Evolutionary conservation across 495 filamentous ascomycete genomes (phyloP).

Genomic region (Aspergillus panamensis): DNA sequence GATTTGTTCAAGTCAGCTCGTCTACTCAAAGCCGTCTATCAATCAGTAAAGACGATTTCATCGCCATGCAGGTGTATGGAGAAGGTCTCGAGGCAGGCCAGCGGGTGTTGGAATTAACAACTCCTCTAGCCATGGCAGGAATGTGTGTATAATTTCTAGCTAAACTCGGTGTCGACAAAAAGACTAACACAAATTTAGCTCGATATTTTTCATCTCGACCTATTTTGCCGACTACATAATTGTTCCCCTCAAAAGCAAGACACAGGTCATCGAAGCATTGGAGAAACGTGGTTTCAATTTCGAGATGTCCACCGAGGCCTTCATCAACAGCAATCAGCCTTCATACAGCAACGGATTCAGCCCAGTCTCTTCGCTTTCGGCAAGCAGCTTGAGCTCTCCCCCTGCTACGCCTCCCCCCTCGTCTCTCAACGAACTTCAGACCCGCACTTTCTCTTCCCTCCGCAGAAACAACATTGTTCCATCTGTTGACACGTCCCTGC

Average conservation of each 20-base stretch:
- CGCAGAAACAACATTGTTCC: slow-evolving; percentile 71
- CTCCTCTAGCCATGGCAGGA: slow-evolving; percentile 83
- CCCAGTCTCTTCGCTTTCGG: slow-evolving; percentile 29
- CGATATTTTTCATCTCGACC: slow-evolving; percentile 97
- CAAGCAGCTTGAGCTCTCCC: slow-evolving; percentile 37
- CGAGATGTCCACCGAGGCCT: slow-evolving; percentile 64
- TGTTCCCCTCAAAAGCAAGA: slow-evolving; percentile 70
- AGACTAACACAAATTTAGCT: slow-evolving; percentile 39
- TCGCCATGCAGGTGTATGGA: slow-evolving; percentile 82
- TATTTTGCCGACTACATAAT: slow-evolving; percentile 98
- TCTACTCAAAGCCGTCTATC: slow-evolving; percentile 51
- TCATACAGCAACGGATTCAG: slow-evolving; percentile 24
- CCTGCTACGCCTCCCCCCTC: slow-evolving; percentile 75
- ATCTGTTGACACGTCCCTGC: slow-evolving; percentile 61
- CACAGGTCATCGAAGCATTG: slow-evolving; percentile 70
- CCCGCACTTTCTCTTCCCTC: slow-evolving; percentile 73
- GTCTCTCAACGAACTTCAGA: slow-evolving; percentile 73
- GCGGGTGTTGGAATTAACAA: slow-evolving; percentile 86
- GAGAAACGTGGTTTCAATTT: slow-evolving; percentile 81
- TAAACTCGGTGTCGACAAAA: background rate
- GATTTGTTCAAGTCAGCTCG: slow-evolving; percentile 29
- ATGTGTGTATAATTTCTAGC: slow-evolving; percentile 55
- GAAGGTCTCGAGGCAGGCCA: slow-evolving; percentile 92
- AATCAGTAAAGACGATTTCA: slow-evolving; percentile 78
- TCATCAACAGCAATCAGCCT: slow-evolving; percentile 51